Base-by-base conservation (phyloP, 2,329 filamentous ascomycete species). In the Trichoderma hamatum region DNA sequence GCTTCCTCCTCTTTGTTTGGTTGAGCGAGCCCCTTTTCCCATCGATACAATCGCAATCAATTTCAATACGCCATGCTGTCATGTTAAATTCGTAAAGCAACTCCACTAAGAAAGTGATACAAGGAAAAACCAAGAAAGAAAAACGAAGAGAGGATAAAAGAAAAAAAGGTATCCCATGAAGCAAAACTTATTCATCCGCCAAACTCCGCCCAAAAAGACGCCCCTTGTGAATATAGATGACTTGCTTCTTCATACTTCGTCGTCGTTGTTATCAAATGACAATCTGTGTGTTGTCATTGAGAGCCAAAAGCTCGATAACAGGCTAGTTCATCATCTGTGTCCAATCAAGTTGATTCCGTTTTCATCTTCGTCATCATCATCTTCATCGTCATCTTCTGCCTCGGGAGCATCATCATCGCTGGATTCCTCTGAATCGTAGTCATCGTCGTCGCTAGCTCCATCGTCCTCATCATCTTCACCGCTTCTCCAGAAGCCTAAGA, bases 401-500 rank as follows among this genome's bases (percentile, higher is more conserved):
- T 82, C 81, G 16, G 19, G 39, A n/a, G 28, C 21, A 10, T 85
- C 83, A 43, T 85, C 82, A 39, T 85, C 82, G 36, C 85, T 82
- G 10, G 84, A 83, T 61, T 85, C 82, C 46, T 84, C 81, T 28
- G 86, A 82, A 51, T 85, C 82, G 34, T 86, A 82, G 26, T 66
- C 39, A 49, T 46, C 55, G 16, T 56, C 69, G 1, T 63, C 58
- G 19, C 69, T 67, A n/a, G 69, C 71, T 16, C 80, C 81, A 9
- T 77, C 76, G 2, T 84, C 83, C 4, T 85, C 84, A 24, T 84
- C 84, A 2, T 80, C 79, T 2, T 82, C 81, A 6, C 82, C 81
- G 14, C 81, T 81, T 56, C 75, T 83, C 86, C 88, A 90, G 61
- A 90, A 84, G 34, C 85, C 84, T 34, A 90, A 74, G 69, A 90